Evolutionary conservation across 768 basidiomycete species (phyloP).

Genomic region (Phylloporus sp.): DNA sequence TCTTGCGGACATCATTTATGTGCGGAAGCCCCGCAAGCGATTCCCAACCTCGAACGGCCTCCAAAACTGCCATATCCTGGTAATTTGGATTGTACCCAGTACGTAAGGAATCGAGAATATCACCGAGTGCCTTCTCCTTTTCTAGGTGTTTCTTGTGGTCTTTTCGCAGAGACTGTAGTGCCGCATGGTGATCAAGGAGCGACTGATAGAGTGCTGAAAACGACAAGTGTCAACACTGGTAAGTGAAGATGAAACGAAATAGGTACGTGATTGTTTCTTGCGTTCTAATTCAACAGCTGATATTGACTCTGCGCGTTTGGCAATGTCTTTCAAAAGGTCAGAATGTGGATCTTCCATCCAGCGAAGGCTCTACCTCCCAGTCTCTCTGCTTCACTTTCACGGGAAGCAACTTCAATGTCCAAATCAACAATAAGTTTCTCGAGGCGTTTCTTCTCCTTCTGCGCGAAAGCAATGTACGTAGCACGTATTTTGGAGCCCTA

Average conservation of each 20-base stretch:
- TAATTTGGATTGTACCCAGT: conserved; percentile 96
- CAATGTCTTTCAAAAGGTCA: conserved; percentile 52
- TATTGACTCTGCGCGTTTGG: conserved; percentile 72
- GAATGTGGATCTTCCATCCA: neutral
- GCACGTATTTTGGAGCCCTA: conserved; percentile 91
- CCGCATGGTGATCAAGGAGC: conserved; percentile 67
- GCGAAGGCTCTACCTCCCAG: conserved; percentile 52
- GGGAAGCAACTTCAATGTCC: conserved; percentile 53
- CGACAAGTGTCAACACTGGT: neutral
- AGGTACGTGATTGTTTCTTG: conserved; percentile 84
- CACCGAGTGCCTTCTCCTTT: conserved; percentile 71
- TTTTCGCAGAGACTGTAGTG: conserved; percentile 71
- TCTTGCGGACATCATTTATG: conserved; percentile 64
- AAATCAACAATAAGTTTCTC: conserved; percentile 57
- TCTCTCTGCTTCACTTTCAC: conserved; percentile 69
- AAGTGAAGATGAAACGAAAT: neutral
- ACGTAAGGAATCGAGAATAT: conserved; percentile 78
- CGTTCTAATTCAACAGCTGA: conserved; percentile 78
- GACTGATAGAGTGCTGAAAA: conserved; percentile 73
- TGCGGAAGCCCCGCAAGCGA: conserved; percentile 65
- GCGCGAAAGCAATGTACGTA: conserved; percentile 82
- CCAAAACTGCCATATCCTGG: conserved; percentile 98
- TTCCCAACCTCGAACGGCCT: conserved; percentile 94
- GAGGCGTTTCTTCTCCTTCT: conserved; percentile 84
- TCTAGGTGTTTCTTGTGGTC: conserved; percentile 71